Evolutionary conservation across 2,329 filamentous ascomycete species (phyloP).

Genomic region (Ascomycota sp.): DNA sequence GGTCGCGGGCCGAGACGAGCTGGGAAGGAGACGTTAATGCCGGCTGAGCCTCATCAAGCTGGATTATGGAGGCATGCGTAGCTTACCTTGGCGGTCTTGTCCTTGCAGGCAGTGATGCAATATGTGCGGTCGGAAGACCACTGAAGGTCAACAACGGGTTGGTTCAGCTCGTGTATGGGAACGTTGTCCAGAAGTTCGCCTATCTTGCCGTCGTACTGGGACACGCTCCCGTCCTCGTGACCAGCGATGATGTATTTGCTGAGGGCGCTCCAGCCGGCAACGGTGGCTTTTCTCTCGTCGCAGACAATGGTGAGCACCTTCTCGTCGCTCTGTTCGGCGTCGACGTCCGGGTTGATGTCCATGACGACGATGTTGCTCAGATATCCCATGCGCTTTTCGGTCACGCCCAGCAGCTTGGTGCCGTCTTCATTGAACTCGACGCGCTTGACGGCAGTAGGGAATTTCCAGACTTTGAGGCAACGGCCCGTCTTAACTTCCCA

Average conservation of each 20-base stretch:
- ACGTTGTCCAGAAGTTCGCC: constrained; percentile 67
- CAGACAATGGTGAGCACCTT: constrained; percentile 73
- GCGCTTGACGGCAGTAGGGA: constrained; percentile 89
- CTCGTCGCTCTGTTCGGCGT: constrained; percentile 71
- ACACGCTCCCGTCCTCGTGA: constrained; percentile 88
- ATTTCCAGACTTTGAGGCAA: constrained; percentile 93
- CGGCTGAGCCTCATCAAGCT: too few relatives aligned
- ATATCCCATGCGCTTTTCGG: constrained; percentile 96
- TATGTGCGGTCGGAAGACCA: constrained; percentile 88
- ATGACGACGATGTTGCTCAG: constrained; percentile 85
- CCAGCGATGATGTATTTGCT: constrained; percentile 93
- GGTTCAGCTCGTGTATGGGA: constrained; percentile 68
- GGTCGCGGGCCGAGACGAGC: constrained; percentile 69
- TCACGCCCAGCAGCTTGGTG: constrained; percentile 74
- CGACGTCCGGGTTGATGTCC: constrained; percentile 66
- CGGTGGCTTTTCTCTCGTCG: constrained; percentile 89
- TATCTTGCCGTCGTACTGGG: constrained; percentile 78
- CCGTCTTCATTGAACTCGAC: constrained; percentile 96
- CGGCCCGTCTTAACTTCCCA: constrained; percentile 92
- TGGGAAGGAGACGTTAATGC: constrained; percentile 14
- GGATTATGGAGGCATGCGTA: too few relatives aligned
- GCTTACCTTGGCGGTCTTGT: constrained; percentile 92
- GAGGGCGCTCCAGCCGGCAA: constrained; percentile 89
- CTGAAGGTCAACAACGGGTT: constrained; percentile 78
- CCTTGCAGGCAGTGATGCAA: constrained; percentile 95